Evolutionary conservation across 164 flowering plant species (phyloP), one percentile per base, ranked within the genome.

Genomic region (grape (Vitis vinifera)): DNA sequence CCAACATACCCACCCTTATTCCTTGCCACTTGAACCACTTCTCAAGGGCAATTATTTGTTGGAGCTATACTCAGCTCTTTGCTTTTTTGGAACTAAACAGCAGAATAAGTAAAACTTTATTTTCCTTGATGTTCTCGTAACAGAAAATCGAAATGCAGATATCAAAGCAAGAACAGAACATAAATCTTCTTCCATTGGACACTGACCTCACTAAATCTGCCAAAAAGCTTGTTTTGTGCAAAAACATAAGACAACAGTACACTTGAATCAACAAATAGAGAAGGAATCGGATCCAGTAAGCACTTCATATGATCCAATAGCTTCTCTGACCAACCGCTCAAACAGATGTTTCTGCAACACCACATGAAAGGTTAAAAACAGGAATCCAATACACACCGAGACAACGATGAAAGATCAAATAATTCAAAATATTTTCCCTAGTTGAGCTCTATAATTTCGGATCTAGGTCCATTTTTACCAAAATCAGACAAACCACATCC

Each of bases 221-320:
- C 52, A 37, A 67, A 16, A 52, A 30, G 51, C 29, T 17, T 29
- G 31, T 56, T 47, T 58, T 12, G 53, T 37, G n/a, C 47, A 48
- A 68, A 68, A 17, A 68, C 52, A 57, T 57, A 44, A 11, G 10
- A 63, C 66, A 63, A 44, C 7, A 31, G 16, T 29, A 14, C 71
- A 57, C 51, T 30, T 47, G 27, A 51, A 29, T 59, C 23, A 23
- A 60, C 62, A 6, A 27, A 7, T 8, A 58, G 47, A 56, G 55
- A 63, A 60, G 53, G 68, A 73, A 68, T 9, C 47, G 48, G 51
- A 68, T 68, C 51, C 56, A 55, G 55, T 50, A 57, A 31, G 68
- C 31, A 63, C 64, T 56, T 63, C 59, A 72, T 72, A 66, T 19
- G 66, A 72, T 51, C 66, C 55, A 52, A 72, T 44, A 8, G 44